These are phyloP conservation scores for Citrus hindsii DNA, from an alignment of 345 rosid species.

Conservation along the genomic window DNA sequence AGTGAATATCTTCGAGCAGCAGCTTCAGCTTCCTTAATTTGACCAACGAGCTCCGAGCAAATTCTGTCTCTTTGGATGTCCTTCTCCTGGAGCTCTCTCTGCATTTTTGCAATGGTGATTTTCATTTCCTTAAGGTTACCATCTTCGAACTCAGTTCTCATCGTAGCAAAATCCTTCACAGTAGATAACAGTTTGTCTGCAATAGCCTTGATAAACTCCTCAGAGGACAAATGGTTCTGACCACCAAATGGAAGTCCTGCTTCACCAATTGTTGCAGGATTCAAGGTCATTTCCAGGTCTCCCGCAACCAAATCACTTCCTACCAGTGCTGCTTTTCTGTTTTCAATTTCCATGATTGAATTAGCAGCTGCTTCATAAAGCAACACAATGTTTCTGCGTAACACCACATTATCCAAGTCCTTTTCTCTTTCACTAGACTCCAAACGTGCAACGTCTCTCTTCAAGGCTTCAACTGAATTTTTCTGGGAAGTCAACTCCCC, in stretches of 20 bases:
- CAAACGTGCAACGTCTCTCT: constrained; percentile 35
- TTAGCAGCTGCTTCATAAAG: constrained; percentile 69
- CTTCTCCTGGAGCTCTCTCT: constrained; percentile 91
- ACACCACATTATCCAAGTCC: constrained; percentile 42
- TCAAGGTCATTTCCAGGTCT: constrained; percentile 28
- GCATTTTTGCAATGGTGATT: constrained; percentile 58
- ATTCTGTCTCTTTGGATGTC: constrained; percentile 74
- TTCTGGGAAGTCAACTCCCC: constrained; percentile 33
- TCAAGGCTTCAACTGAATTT: constrained; percentile 39
- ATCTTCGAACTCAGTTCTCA: constrained; percentile 47
- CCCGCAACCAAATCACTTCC: constrained; percentile 22
- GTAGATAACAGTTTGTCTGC: constrained; percentile 51
- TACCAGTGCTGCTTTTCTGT: constrained; percentile 40
- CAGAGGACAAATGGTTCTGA: constrained; percentile 31
- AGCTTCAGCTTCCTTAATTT: constrained; percentile 91
- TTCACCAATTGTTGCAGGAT: constrained; percentile 20
- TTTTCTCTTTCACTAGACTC: constrained; percentile 48
- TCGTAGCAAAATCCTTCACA: constrained; percentile 43
- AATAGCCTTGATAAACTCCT: constrained; percentile 50
- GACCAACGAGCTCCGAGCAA: constrained; percentile 79
- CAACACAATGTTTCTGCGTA: constrained; percentile 48
- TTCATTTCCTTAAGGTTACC: constrained; percentile 67
- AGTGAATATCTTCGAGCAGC: constrained; percentile 48
- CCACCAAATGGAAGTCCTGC: constrained; percentile 25
- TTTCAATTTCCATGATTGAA: constrained; percentile 65